Percentiles rank a stretch among this genome's conserved stretches.
Evolutionary conservation across 306 rosid genomes (phyloP).

Genomic region (Cicer arietinum): DNA sequence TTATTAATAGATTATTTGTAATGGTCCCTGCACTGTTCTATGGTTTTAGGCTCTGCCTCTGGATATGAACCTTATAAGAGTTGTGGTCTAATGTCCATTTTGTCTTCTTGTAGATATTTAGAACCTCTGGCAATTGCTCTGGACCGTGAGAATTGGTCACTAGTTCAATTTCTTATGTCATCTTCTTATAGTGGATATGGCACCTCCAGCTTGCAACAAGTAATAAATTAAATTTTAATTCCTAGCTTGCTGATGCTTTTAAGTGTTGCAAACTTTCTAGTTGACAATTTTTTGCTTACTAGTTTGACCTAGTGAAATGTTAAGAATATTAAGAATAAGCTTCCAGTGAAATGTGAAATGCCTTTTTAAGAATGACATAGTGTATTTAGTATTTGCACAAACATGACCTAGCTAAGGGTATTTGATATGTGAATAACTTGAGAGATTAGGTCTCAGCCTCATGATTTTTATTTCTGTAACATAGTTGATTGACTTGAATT

Average conservation of each 20-base stretch:
- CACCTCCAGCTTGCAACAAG: constrained; percentile 94
- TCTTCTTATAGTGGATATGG: constrained; percentile 95
- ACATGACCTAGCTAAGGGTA: constrained; percentile 1
- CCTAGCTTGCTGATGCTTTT: constrained; percentile 27
- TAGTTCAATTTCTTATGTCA: constrained; percentile 94
- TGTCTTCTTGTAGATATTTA: constrained; percentile 69
- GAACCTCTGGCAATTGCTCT: constrained; percentile 97
- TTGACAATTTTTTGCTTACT: constrained; percentile 22
- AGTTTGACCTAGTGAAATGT: neutral
- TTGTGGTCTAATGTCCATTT: constrained; percentile 32
- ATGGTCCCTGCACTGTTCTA: neutral
- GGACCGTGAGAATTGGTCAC: constrained; percentile 94
- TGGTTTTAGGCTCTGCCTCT: constrained; percentile 9
- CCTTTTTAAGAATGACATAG: constrained; percentile 20
- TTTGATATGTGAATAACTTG: constrained; percentile 2
- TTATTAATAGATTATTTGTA: neutral
- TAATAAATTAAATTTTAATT: constrained; percentile 49
- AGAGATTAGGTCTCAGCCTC: constrained; percentile 2
- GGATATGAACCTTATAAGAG: constrained; percentile 16
- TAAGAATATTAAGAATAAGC: constrained; percentile 12
- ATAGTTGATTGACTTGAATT: constrained; percentile 18
- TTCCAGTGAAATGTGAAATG: constrained; percentile 13
- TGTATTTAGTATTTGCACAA: constrained; percentile 20
- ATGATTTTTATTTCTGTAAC: constrained; percentile 7
- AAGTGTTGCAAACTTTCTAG: constrained; percentile 18